Evolutionary conservation across 108 stramenopile genomes (phyloP).

Genomic region (Cyclotella baltica): DNA sequence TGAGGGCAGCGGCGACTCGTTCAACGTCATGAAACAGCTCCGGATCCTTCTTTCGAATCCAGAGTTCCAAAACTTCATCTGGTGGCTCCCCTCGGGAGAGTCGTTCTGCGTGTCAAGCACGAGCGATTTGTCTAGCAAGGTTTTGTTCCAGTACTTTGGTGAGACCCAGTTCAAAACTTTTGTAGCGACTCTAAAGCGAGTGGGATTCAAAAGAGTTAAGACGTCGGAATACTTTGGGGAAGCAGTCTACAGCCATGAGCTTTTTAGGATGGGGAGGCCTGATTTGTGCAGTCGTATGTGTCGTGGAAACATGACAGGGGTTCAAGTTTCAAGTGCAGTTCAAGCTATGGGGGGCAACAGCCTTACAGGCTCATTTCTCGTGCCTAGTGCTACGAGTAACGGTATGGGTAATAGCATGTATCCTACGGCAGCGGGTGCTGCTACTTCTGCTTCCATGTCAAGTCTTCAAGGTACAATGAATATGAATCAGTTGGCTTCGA

Average conservation of each 20-base stretch:
- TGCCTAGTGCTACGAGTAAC: background rate
- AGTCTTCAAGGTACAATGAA: background rate
- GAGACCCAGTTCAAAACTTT: slow-evolving; percentile 2
- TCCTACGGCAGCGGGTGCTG: background rate
- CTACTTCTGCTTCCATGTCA: background rate
- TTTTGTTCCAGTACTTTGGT: background rate
- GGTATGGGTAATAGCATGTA: background rate
- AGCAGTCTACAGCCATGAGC: slow-evolving; percentile 1
- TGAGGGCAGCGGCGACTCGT: background rate
- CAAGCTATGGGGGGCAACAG: background rate
- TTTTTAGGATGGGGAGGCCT: slow-evolving; percentile 1
- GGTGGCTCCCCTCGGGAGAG: background rate
- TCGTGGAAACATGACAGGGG: background rate
- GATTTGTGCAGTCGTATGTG: slow-evolving; percentile 6
- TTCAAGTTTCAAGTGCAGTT: background rate
- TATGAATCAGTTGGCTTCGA: background rate
- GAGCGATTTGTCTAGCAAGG: background rate
- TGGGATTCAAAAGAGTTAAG: slow-evolving; percentile 1
- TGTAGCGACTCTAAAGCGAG: background rate
- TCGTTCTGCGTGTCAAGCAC: slow-evolving; percentile 1
- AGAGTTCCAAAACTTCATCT: background rate
- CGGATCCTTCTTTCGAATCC: background rate
- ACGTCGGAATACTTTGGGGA: background rate
- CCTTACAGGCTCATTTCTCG: background rate
- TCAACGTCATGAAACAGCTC: slow-evolving; percentile 5